Evolutionary conservation across 2,329 filamentous ascomycete species (phyloP), one percentile per base, ranked within the genome.

Genomic region (Thyridium curvatum): DNA sequence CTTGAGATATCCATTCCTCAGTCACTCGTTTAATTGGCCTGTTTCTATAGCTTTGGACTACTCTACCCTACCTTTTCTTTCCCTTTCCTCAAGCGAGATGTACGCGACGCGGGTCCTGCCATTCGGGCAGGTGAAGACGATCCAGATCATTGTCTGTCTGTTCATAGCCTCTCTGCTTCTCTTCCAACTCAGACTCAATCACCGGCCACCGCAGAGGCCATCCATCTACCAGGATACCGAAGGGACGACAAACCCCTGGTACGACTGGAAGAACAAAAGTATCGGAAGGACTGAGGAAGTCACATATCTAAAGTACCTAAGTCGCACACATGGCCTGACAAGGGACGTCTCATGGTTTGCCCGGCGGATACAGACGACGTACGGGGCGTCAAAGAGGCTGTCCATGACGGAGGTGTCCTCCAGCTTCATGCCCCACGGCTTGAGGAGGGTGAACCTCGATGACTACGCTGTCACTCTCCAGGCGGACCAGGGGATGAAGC

Each of bases 401-500:
- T 56, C 47, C 32, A 51, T 52, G 40, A 47, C 50, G 15, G 40
- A 47, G 18, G 37, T 48, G 12, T 14, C 43, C 8, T 12, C 21
- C 2, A 39, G 41, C 26, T 46, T 52, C 30, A 32, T 49, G 44
- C 18, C 42, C 8, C 40, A 34, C 10, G 50, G 46, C 16, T 50
- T 52, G 17, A 41, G 43, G 10, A 39, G 42, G 26, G 30, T 46
- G 10, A 46, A 46, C 34, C 21, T 26, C 6, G 21, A 26, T 26
- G 21, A 26, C 21, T 26, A 26, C 21, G 21, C 10, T 26, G 21
- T 26, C 21, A 26, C 21, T 10, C 21, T 26, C 21, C 21, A 26
- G 21, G 21, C 21, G 21, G 38, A 46, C 40, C 51, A 53, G 39
- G 43, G 53, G 30, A 43, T 68, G 17, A 51, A 52, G 13, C 47